A percentile compares a stretch with the other conserved stretches of the same genome.
Conservation (phyloP, 83 land plant genomes). For the Picea abies region DNA sequence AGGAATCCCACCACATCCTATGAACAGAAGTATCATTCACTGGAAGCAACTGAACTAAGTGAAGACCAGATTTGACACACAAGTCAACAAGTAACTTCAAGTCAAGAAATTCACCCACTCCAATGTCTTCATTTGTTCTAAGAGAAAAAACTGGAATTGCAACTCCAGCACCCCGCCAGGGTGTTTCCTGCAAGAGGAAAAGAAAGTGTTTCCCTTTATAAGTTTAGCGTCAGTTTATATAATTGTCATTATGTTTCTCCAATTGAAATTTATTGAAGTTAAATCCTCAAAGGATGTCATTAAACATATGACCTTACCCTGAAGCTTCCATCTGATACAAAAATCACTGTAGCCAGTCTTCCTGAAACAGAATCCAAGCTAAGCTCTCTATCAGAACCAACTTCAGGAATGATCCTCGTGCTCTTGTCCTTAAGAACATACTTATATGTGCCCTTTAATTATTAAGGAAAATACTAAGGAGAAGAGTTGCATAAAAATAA, state of each 20-base stretch:
- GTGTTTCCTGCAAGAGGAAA: slow-evolving; percentile 56
- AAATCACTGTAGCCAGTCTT: slow-evolving; percentile 49
- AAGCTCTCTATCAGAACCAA: slow-evolving; percentile 65
- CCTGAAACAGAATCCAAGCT: slow-evolving; percentile 34
- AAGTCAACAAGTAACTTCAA: slow-evolving; percentile 88
- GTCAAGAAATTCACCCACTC: slow-evolving; percentile 96
- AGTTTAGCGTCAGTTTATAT: slow-evolving; percentile 1
- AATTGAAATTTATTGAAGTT: background rate
- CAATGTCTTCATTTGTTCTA: slow-evolving; percentile 78
- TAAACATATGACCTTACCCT: slow-evolving; percentile 44
- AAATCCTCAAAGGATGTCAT: slow-evolving; percentile 1
- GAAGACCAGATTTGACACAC: slow-evolving; percentile 82
- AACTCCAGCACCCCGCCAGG: slow-evolving; percentile 97
- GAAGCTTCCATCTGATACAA: slow-evolving; percentile 80
- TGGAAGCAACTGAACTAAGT: slow-evolving; percentile 91
- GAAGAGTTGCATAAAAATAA: background rate
- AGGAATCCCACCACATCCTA: slow-evolving; percentile 99
- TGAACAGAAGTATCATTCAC: slow-evolving; percentile 99
- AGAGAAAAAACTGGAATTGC: slow-evolving; percentile 94
- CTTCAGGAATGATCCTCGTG: slow-evolving; percentile 45
- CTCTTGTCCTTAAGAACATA: slow-evolving; percentile 52
- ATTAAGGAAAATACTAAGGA: slow-evolving; percentile 37
- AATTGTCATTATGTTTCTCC: background rate
- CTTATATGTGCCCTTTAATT: slow-evolving; percentile 58
- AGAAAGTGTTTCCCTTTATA: background rate